These are phyloP conservation scores for Arabidopsis arenosa DNA, from an alignment of 345 rosid genomes.

Conservation along the genomic window DNA sequence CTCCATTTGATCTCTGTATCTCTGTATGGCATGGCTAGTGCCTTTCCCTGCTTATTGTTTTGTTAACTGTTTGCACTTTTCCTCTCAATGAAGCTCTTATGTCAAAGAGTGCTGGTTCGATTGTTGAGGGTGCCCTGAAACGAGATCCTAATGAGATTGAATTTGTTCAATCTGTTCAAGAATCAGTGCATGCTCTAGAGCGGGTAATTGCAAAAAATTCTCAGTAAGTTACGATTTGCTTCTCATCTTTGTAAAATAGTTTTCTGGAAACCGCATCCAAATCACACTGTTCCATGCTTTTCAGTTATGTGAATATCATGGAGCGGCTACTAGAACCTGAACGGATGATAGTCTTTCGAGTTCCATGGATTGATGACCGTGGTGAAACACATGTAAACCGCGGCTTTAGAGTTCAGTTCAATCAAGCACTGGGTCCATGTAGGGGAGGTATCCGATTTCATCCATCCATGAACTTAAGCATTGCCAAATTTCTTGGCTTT, in stretches of 20 bases:
- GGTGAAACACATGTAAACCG: constrained; percentile 98
- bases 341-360: constrained; percentile 89
- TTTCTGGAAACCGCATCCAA: constrained; percentile 16
- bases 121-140: constrained; percentile 82
- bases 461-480: constrained; percentile 87
- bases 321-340: constrained; percentile 96
- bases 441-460: constrained; percentile 98
- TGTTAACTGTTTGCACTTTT: constrained; percentile 36
- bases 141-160: constrained; percentile 97
- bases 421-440: constrained; percentile 94
- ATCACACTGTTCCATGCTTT: constrained; percentile 40
- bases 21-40: constrained; percentile 17
- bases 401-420: constrained; percentile 95
- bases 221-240: constrained; percentile 70
- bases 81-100: constrained; percentile 80
- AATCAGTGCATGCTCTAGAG: constrained; percentile 94
- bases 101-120: constrained; percentile 99
- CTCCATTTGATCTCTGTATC: neutral
- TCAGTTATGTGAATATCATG: constrained; percentile 95
- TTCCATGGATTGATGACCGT: constrained; percentile 98
- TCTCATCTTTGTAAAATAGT: constrained; percentile 37
- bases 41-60: constrained; percentile 34
- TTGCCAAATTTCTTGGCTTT: constrained; percentile 92
- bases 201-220: constrained; percentile 97
- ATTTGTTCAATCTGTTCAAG: constrained; percentile 94